Evolutionary conservation across 805 yeast genomes (phyloP), one percentile per base, ranked within the genome.

Genomic region (Lipomyces starkeyi): DNA sequence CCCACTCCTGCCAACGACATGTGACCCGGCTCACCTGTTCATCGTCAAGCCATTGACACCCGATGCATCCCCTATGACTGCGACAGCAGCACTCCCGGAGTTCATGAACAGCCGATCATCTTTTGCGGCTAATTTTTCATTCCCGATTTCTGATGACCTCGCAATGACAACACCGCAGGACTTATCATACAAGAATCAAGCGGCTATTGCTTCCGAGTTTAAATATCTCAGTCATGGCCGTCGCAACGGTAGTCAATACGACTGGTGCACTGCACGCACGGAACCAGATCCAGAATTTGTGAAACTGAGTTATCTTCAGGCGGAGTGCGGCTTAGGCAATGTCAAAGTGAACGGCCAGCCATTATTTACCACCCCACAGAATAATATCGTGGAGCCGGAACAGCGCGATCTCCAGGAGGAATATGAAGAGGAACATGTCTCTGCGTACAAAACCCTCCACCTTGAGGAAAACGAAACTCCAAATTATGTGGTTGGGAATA

Each of bases 31-130:
- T 11, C n/a, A 43, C 49, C 49, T 43, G 22, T 43, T 43, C 20
- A 43, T 43, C 49, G 49, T 43, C 22, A 43, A n/a, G 20, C 49
- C 49, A 43, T 43, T 43, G 49, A 43, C 49, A 6, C 49, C 49
- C 11, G 22, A 43, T 17, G 49, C 49, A n/a, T 43, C 49, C 20
- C 49, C 49, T 17, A n/a, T 43, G 14, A 1, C 20, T n/a, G 20
- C 49, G 25, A n/a, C 49, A 13, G 49, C 25, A 43, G 49, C 49
- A 43, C 3, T 43, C 49, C 49, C 49, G 49, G 49, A n/a, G 7
- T n/a, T 17, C 11, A n/a, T n/a, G 49, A n/a, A 43, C 22, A 17
- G 6, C 49, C 49, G 49, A 43, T 25, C 22, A 17, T 3, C 22
- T 17, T 43, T 43, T 43, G 9, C 14, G 11, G 20, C 49, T n/a